Percentiles rank a stretch among this genome's conserved stretches.
Conservation (phyloP, 2,329 filamentous ascomycete species). For the Talaromyces islandicus region DNA sequence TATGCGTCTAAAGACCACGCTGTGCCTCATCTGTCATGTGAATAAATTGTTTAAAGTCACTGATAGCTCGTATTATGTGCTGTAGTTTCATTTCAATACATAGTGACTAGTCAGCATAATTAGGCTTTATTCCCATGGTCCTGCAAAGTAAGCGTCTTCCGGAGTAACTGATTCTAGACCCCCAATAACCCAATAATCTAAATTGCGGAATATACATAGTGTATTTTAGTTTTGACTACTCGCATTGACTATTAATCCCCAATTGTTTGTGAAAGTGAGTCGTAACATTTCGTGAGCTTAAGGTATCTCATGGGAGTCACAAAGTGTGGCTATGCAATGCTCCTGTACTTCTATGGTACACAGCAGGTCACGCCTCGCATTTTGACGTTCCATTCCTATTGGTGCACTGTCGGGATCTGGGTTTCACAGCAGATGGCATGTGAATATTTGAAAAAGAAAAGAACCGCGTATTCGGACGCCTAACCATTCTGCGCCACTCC, state of each 20-base stretch:
- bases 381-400: neutral
- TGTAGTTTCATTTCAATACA: neutral
- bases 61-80: neutral
- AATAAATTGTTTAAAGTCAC: neutral
- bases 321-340: neutral
- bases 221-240: neutral
- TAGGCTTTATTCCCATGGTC: neutral
- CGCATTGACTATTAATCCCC: neutral
- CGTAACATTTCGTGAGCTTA: neutral
- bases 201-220: too few relatives aligned
- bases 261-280: neutral
- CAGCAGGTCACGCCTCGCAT: neutral
- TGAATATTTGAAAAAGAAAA: neutral
- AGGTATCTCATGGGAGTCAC: neutral
- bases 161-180: neutral
- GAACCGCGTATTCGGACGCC: neutral
- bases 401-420: neutral
- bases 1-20: neutral
- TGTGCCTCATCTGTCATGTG: neutral
- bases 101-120: neutral
- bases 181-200: neutral
- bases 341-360: neutral
- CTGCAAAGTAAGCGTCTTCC: neutral
- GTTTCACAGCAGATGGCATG: neutral
- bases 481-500: neutral